These are phyloP conservation scores for Alternaria alternata DNA, from an alignment of 2,329 filamentous ascomycete genomes.

Conservation along the genomic window DNA sequence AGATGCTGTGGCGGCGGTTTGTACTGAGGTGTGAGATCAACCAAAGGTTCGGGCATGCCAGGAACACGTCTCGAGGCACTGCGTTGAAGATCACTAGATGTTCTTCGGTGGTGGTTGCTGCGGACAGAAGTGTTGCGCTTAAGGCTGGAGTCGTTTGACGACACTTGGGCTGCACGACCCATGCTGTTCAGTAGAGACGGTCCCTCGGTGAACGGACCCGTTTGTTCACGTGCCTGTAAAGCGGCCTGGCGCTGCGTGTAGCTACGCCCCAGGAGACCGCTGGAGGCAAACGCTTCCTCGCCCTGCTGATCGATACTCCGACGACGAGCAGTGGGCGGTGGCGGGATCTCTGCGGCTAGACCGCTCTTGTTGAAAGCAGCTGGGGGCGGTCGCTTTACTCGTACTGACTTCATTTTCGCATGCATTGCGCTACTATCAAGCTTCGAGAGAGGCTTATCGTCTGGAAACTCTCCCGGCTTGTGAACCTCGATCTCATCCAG, in stretches of 20 bases:
- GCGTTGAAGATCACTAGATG: slow-evolving; percentile 53
- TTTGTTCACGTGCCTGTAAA: slow-evolving; percentile 49
- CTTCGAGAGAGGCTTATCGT: slow-evolving; percentile 35
- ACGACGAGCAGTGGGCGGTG: slow-evolving; percentile 27
- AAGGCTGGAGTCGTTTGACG: slow-evolving; percentile 33
- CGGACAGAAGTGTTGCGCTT: slow-evolving; percentile 45
- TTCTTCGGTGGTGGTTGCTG: slow-evolving; percentile 40
- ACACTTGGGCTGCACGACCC: slow-evolving; percentile 37
- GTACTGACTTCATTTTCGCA: slow-evolving; percentile 48
- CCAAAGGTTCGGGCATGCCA: slow-evolving; percentile 65
- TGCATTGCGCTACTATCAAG: slow-evolving; percentile 42
- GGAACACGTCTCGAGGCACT: slow-evolving; percentile 55
- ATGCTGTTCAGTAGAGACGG: slow-evolving; percentile 64
- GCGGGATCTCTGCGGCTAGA: slow-evolving; percentile 23
- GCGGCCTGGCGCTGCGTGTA: slow-evolving; percentile 59
- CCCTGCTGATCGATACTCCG: slow-evolving; percentile 35
- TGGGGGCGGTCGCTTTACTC: slow-evolving; percentile 50
- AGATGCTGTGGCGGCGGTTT: slow-evolving; percentile 68
- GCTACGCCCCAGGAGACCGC: slow-evolving; percentile 58
- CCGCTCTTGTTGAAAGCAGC: slow-evolving; percentile 36
- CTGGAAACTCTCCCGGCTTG: slow-evolving; percentile 36
- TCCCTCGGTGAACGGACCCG: slow-evolving; percentile 63
- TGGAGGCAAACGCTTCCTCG: slow-evolving; percentile 56
- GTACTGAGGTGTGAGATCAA: slow-evolving; percentile 73
- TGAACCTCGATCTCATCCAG: slow-evolving; percentile 36